Evolutionary conservation across 768 basidiomycete species (phyloP).

Genomic region (Boletales sp.): DNA sequence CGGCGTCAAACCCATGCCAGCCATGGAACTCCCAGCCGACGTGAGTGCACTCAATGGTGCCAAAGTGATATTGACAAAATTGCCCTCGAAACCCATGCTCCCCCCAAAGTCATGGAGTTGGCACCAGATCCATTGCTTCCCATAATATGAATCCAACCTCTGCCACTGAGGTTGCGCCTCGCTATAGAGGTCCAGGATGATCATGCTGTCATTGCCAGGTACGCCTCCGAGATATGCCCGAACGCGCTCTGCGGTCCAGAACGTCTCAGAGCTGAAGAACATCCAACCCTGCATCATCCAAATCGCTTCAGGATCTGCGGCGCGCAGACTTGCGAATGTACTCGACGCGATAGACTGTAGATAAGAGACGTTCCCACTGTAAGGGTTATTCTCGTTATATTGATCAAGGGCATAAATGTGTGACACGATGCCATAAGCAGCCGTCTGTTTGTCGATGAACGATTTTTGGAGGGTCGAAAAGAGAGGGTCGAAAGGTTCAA

Average conservation of each 20-base stretch:
- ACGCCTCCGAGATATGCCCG: constrained; percentile 39
- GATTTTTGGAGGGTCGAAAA: constrained; percentile 34
- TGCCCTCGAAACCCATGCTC: constrained; percentile 37
- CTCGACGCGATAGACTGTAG: constrained; percentile 30
- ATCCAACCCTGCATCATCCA: constrained; percentile 46
- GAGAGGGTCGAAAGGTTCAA: constrained; percentile 39
- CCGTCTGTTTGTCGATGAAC: constrained; percentile 37
- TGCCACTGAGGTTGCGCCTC: constrained; percentile 43
- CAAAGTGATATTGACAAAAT: constrained; percentile 32
- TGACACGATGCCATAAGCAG: constrained; percentile 36
- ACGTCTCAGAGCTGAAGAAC: constrained; percentile 33
- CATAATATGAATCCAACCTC: constrained; percentile 36
- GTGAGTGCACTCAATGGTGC: constrained; percentile 32
- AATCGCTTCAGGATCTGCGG: constrained; percentile 37
- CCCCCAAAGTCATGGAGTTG: constrained; percentile 39
- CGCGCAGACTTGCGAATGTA: constrained; percentile 36
- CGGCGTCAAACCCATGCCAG: constrained; percentile 37
- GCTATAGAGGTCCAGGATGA: constrained; percentile 39
- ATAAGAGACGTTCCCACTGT: constrained; percentile 31
- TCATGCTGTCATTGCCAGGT: constrained; percentile 35
- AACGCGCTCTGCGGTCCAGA: constrained; percentile 40
- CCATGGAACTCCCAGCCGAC: constrained; percentile 31
- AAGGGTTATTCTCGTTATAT: constrained; percentile 42
- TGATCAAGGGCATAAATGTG: constrained; percentile 44
- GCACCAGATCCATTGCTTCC: constrained; percentile 43